Conservation (phyloP, 169 alveolate genomes). For the Cryptosporidium meleagridis region DNA sequence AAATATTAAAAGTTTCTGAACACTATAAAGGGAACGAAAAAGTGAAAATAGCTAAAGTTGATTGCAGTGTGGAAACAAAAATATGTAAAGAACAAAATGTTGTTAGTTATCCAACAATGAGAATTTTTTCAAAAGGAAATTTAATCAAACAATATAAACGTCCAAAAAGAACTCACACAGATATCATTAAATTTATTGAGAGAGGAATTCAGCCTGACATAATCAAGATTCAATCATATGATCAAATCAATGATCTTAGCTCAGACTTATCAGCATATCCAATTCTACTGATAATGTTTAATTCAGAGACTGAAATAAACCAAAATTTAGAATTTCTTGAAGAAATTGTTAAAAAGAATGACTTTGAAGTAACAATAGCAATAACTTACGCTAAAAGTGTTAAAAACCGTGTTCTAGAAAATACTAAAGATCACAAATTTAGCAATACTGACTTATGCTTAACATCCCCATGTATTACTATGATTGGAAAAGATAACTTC, state of each 20-base stretch:
- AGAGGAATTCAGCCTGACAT: conserved; percentile 43
- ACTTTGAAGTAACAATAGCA: conserved; percentile 12
- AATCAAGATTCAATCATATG: not conserved
- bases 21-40: conserved; percentile 52
- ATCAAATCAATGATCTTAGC: conserved; percentile 12
- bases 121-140: conserved; percentile 22
- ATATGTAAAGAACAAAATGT: conserved; percentile 78
- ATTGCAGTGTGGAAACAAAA: conserved; percentile 81
- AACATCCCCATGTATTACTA: conserved; percentile 23
- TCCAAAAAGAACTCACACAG: conserved; percentile 38
- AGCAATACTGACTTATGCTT: conserved; percentile 1
- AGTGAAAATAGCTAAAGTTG: conserved; percentile 84
- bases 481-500: conserved; percentile 37
- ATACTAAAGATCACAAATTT: conserved; percentile 14
- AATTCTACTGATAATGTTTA: not conserved
- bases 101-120: conserved; percentile 60
- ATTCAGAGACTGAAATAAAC: not conserved
- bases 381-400: not conserved
- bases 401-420: not conserved
- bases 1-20: conserved; percentile 69
- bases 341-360: conserved; percentile 12
- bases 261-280: conserved; percentile 26
- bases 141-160: conserved; percentile 40
- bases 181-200: conserved; percentile 46
- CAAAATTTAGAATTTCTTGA: conserved; percentile 1